A percentile compares a stretch with the other conserved stretches of the same genome.
These are phyloP conservation scores for Hapsidospora chrysogenum DNA, from an alignment of 495 filamentous ascomycete species.

Conservation along the genomic window DNA sequence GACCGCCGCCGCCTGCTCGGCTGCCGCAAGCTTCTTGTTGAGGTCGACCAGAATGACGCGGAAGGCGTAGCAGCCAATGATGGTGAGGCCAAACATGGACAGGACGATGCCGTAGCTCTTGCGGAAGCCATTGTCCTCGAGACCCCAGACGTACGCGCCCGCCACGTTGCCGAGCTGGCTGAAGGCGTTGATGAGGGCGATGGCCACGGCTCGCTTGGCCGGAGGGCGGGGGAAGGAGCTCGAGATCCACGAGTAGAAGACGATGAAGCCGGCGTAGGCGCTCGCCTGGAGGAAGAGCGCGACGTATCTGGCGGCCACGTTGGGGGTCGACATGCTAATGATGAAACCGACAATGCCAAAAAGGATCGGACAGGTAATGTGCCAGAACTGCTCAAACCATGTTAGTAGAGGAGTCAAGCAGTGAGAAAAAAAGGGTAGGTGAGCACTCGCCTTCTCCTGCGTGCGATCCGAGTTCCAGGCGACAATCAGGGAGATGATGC, in stretches of 20 bases:
- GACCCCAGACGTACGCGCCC: constrained; percentile 56
- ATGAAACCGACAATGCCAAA: constrained; percentile 56
- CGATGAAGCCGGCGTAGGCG: constrained; percentile 49
- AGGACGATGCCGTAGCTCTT: constrained; percentile 34
- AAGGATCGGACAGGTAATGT: constrained; percentile 50
- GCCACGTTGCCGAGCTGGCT: constrained; percentile 58
- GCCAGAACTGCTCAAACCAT: constrained; percentile 37
- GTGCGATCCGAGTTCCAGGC: constrained; percentile 61
- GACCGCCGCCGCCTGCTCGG: constrained; percentile 12
- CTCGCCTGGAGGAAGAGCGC: constrained; percentile 55
- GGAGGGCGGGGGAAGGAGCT: constrained; percentile 72
- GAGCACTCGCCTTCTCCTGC: constrained; percentile 34
- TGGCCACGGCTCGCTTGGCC: constrained; percentile 64
- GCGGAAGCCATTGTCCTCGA: constrained; percentile 19
- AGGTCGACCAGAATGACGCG: constrained; percentile 42
- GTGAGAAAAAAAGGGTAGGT: background rate
- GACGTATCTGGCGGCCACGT: constrained; percentile 52
- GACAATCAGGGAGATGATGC: constrained; percentile 51
- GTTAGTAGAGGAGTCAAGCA: too few relatives aligned
- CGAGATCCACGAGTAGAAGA: constrained; percentile 61
- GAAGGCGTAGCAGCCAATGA: constrained; percentile 25
- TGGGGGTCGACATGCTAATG: constrained; percentile 48
- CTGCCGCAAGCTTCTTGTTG: constrained; percentile 50
- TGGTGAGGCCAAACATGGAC: constrained; percentile 46
- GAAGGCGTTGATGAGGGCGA: constrained; percentile 69